A percentile compares a stretch with the other conserved stretches of the same genome.
These are phyloP conservation scores for Penicillium frequentans DNA, from an alignment of 2,329 filamentous ascomycete species.

Conservation along the genomic window DNA sequence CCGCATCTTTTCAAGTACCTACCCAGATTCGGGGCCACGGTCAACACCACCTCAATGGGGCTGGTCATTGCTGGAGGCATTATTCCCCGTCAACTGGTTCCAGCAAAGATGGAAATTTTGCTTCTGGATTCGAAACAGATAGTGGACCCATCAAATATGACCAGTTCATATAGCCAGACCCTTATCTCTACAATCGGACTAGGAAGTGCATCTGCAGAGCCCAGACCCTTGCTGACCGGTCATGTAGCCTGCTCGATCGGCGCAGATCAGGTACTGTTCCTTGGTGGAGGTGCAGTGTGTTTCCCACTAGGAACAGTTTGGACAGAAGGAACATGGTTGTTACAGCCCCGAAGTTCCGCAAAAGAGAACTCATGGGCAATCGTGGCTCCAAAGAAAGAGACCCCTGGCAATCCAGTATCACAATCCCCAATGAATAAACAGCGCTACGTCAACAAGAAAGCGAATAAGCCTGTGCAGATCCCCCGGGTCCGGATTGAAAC, in stretches of 20 bases:
- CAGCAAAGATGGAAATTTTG: conserved; percentile 56
- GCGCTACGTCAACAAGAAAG: neutral
- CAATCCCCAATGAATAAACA: neutral
- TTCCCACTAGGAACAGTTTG: conserved; percentile 89
- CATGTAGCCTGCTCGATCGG: conserved; percentile 55
- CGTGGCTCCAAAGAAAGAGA: conserved; percentile 11
- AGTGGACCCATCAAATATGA: conserved; percentile 16
- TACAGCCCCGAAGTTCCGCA: conserved; percentile 35
- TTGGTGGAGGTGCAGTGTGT: conserved; percentile 82
- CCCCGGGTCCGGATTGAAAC: conserved; percentile 55
- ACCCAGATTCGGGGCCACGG: conserved; percentile 53
- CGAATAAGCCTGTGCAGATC: conserved; percentile 36
- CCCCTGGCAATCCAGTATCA: neutral
- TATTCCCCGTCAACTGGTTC: conserved; percentile 34
- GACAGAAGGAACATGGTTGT: conserved; percentile 63
- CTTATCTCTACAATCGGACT: conserved; percentile 30
- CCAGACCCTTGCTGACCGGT: conserved; percentile 70
- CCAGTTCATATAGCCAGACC: conserved; percentile 21
- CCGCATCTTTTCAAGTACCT: conserved; percentile 31
- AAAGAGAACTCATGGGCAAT: conserved; percentile 35
- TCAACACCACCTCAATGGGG: conserved; percentile 46
- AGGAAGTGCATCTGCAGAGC: conserved; percentile 29
- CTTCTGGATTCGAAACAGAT: conserved; percentile 31
- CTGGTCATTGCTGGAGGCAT: conserved; percentile 57
- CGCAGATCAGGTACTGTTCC: conserved; percentile 57